These are phyloP conservation scores for Clarireedia homoeocarpa DNA, from an alignment of 2,329 filamentous ascomycete genomes.

Conservation along the genomic window DNA sequence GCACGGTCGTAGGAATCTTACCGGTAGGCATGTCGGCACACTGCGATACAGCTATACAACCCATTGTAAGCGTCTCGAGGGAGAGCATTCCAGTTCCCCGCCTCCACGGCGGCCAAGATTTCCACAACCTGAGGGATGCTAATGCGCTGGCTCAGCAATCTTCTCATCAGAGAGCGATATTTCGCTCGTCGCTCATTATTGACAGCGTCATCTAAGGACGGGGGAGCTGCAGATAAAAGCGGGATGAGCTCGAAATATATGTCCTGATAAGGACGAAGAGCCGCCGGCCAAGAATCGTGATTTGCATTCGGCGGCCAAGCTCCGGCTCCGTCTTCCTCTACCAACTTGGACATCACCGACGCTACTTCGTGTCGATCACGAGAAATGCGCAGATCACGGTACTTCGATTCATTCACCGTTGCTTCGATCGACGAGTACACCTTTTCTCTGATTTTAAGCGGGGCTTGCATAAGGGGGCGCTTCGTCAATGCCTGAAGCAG, in stretches of 20 bases:
- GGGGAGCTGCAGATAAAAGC: not conserved
- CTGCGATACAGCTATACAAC: slow-evolving; percentile 3
- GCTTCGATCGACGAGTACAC: not conserved
- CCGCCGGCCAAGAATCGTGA: not conserved
- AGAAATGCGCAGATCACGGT: not conserved
- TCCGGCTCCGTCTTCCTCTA: slow-evolving; percentile 6
- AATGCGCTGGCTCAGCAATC: not conserved
- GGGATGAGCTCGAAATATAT: slow-evolving; percentile 3
- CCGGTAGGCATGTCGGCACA: slow-evolving; percentile 7
- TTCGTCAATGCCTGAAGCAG: not conserved
- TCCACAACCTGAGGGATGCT: not conserved
- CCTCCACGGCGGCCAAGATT: not conserved
- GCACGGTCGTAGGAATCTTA: not conserved
- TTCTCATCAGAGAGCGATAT: not conserved
- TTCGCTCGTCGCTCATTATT: slow-evolving; percentile 1
- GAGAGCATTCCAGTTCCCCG: not conserved
- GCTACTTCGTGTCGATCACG: slow-evolving; percentile 1
- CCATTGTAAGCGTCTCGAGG: slow-evolving; percentile 6
- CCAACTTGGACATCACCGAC: not conserved
- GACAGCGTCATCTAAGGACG: not conserved
- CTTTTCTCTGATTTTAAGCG: not conserved
- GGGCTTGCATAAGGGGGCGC: not conserved
- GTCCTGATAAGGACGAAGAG: not conserved
- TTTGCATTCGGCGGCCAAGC: slow-evolving; percentile 5
- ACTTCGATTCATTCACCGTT: slow-evolving; percentile 2